Conservation (phyloP, 208 protist genomes). For the Novymonas esmeraldas region DNA sequence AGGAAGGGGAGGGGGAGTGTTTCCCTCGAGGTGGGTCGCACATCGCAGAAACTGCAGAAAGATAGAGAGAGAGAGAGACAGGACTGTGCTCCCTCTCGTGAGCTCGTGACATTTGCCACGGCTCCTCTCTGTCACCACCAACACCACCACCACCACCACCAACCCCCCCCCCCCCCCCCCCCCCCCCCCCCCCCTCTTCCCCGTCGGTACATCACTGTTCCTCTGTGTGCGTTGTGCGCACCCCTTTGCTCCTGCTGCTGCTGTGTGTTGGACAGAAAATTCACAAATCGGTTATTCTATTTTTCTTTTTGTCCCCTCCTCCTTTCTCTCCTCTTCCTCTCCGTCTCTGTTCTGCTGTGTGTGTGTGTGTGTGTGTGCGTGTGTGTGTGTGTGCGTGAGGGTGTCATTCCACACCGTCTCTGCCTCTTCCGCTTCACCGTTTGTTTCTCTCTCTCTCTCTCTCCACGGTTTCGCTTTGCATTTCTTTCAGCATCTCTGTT, state of each 20-base stretch:
- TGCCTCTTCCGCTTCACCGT: background rate
- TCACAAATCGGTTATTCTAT: too few species aligned
- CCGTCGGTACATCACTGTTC: too few species aligned
- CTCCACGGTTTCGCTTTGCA: background rate
- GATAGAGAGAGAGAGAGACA: too few species aligned
- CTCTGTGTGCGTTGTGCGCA: background rate
- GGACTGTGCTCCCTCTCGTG: too few species aligned
- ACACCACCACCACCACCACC: too few species aligned
- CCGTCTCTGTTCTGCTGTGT: background rate
- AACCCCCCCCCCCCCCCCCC: too few species aligned
- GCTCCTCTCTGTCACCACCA: too few species aligned
- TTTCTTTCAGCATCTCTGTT: background rate
- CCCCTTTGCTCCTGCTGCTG: background rate
- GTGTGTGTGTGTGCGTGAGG: background rate
- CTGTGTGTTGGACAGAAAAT: background rate
- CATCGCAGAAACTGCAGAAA: too few species aligned
- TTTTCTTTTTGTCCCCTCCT: background rate
- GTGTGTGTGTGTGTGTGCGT: background rate
- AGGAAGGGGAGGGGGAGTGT: too few species aligned
- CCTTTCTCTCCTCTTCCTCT: background rate
- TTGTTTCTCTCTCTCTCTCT: conserved; percentile 2
- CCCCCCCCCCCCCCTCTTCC: too few species aligned
- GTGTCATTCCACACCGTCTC: background rate
- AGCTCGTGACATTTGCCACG: too few species aligned
- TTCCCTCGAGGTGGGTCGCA: too few species aligned